A percentile compares a stretch with the other conserved stretches of the same genome.
Conservation (phyloP, 306 rosid species). For the Pyrus betulifolia region DNA sequence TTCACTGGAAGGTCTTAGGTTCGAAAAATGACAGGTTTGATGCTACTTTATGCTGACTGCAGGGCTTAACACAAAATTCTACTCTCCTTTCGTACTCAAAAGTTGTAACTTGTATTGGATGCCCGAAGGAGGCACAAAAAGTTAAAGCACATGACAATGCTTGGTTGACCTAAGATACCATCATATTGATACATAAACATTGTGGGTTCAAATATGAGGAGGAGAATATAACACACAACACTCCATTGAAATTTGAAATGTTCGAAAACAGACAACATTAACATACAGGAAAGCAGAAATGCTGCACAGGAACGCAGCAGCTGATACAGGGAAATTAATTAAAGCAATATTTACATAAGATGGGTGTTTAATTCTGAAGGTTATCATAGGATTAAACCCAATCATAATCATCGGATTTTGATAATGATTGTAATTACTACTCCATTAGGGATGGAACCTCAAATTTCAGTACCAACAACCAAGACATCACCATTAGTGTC, state of each 20-base stretch:
- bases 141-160: no score
- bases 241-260: not conserved
- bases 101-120: no score
- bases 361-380: not conserved
- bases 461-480: not conserved
- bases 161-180: no score
- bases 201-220: not conserved
- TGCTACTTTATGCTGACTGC: no score
- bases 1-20: no score
- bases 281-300: not conserved
- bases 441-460: not conserved
- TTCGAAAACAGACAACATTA: not conserved
- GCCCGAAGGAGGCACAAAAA: no score
- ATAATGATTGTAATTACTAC: not conserved
- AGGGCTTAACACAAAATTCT: no score
- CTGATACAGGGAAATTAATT: not conserved
- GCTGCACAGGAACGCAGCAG: not conserved
- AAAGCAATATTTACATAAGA: not conserved
- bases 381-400: not conserved
- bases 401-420: not conserved
- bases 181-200: not conserved
- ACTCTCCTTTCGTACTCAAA: no score
- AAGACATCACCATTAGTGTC: not conserved
- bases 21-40: no score
- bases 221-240: not conserved